Conservation (phyloP, 1,139 yeast genomes). For the Scheffersomyces lignicola region DNA sequence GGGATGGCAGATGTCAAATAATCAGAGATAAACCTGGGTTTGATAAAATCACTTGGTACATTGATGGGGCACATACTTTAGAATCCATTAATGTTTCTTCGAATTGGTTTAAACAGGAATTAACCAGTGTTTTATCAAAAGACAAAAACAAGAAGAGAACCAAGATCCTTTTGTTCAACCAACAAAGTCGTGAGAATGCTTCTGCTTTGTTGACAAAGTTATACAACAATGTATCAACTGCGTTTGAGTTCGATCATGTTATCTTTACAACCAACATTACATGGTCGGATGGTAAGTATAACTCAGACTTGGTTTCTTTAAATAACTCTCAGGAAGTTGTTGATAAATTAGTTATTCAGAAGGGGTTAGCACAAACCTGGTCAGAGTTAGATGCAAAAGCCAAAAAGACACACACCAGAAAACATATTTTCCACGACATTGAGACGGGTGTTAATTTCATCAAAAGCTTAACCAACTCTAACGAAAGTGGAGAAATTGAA, state of each 20-base stretch:
- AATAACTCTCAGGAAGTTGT: conserved; percentile 78
- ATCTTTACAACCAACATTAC: conserved; percentile 91
- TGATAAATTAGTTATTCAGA: conserved; percentile 80
- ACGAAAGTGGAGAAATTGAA: conserved; percentile 42
- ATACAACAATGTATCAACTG: conserved; percentile 37
- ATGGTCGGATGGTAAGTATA: conserved; percentile 80
- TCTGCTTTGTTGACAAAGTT: conserved; percentile 58
- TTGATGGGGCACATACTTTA: conserved; percentile 95
- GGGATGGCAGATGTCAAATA: conserved; percentile 96
- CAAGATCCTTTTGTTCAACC: conserved; percentile 76
- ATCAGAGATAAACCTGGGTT: conserved; percentile 43
- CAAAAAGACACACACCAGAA: conserved; percentile 26
- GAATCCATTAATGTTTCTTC: conserved; percentile 84
- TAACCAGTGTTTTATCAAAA: conserved; percentile 18
- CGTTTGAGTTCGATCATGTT: conserved; percentile 63
- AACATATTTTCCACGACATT: conserved; percentile 68
- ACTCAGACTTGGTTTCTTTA: conserved; percentile 80
- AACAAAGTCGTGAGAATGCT: conserved; percentile 86
- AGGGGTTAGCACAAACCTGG: conserved; percentile 73
- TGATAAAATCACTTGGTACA: conserved; percentile 63
- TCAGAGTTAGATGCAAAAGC: conserved; percentile 42
- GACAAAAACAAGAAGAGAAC: conserved; percentile 18
- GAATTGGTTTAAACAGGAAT: conserved; percentile 62
- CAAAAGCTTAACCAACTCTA: conserved; percentile 41
- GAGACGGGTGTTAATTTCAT: conserved; percentile 68